Evolutionary conservation across 2,329 filamentous ascomycete genomes (phyloP).

Genomic region (Fusarium xylarioides): DNA sequence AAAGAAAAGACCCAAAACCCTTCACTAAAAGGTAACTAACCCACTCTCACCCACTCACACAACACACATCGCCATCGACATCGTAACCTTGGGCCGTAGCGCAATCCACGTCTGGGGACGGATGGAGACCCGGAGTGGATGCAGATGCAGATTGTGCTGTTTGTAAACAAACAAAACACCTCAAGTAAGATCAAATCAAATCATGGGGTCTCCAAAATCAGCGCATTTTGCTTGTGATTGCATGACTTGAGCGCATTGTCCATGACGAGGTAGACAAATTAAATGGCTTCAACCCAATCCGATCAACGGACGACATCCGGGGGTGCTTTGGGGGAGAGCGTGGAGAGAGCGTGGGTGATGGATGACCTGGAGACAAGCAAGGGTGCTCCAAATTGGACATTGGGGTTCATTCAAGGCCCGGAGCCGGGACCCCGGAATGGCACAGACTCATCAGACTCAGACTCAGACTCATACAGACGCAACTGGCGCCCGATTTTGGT

Average conservation of each 20-base stretch:
- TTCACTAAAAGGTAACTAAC: slow-evolving; percentile 2
- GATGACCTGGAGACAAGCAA: slow-evolving; percentile 21
- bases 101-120: slow-evolving; percentile 39
- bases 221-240: slow-evolving; percentile 38
- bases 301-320: slow-evolving; percentile 15
- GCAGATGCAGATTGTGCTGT: not conserved
- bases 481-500: not conserved
- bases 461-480: not conserved
- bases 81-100: slow-evolving; percentile 20
- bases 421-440: slow-evolving; percentile 38
- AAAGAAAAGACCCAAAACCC: slow-evolving; percentile 6
- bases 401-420: slow-evolving; percentile 23
- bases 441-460: not conserved
- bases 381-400: slow-evolving; percentile 29
- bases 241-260: slow-evolving; percentile 37
- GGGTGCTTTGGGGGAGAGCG: slow-evolving; percentile 15
- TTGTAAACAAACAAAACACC: not conserved
- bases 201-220: slow-evolving; percentile 30
- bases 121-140: slow-evolving; percentile 39
- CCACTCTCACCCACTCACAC: slow-evolving; percentile 23
- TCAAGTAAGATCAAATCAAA: slow-evolving; percentile 16
- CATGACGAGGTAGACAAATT: slow-evolving; percentile 28
- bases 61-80: slow-evolving; percentile 5
- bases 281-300: slow-evolving; percentile 26
- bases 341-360: slow-evolving; percentile 24